Evolutionary conservation across 192 early-diverging fungal species (phyloP), one percentile per base, ranked within the genome.

Genomic region (Podila horticola): DNA sequence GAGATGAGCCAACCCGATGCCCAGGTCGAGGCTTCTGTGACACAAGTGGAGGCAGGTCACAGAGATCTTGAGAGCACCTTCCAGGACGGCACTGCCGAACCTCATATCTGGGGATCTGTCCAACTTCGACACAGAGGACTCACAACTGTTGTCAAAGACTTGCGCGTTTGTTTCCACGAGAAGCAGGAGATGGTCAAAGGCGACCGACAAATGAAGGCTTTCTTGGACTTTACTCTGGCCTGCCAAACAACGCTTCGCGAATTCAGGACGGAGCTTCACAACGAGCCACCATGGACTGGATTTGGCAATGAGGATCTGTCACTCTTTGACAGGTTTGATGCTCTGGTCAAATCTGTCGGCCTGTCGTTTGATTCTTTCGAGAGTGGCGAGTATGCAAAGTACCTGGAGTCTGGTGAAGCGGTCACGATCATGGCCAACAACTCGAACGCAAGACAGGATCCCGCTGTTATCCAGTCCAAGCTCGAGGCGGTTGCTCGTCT

Each of bases 141-240:
- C 9, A 36, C 24, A 0, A 57, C 65, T 3, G 36, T 79, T 26
- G 66, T 68, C 38, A 64, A 62, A 12, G 51, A 79, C 58, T n/a
- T 79, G 26, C 58, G 76, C 17, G 66, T 64, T 15, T 72, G 65
- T 41, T 79, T 79, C 45, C 49, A 58, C 1, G 51, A 72, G 24
- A 79, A 79, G 51, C 66, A 79, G 50, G 70, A 72, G 49, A 69
- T 65, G 22, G 72, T 79, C 52, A 64, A 79, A 5, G 76, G 76
- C 1, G 76, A 79, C 48, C 64, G 76, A 52, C 69, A 72, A 33
- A 79, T 79, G 76, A 72, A 64, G 26, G 70, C 61, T 13, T 79
- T 79, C 50, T 48, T 79, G 24, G 70, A 72, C 48, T 38, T 67
- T 26, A 79, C 76, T 0, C 45, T 68, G n/a, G 34, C 70, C 20